Base-by-base conservation (phyloP, 495 filamentous ascomycete species). In the Pseudomonodictys pantanalensis region DNA sequence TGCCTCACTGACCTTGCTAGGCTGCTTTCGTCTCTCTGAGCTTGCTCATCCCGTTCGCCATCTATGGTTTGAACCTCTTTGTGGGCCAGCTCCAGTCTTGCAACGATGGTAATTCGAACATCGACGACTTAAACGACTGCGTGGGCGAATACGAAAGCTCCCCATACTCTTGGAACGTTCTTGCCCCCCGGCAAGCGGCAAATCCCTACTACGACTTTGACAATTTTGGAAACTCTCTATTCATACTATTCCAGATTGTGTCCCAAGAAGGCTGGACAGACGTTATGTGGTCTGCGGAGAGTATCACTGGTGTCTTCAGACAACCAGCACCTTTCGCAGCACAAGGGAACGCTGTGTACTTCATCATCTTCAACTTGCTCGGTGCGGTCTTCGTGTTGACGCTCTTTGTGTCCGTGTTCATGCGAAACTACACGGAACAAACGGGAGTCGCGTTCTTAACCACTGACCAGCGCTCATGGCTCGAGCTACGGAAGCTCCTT, bases 351-450 rank as follows among this genome's bases (percentile, higher is more conserved):
- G 92, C 88, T 1, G 62, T 97, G 22, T 97, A 96, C 80, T 96
- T 97, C 72, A 83, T 99, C 46, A 81, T 90, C 11, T 99, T 97
- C 83, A 99, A 99, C 72, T 81, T 99, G 63, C 81, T 99, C 56
- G 92, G 91, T 23, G 89, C 95, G 2, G 95, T 99, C 68, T 99
- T 99, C 77, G 90, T 99, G 48, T 78, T 99, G 73, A 99, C 95
- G 1, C 77, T 99, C 68, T 99, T 99, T 70, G 93, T 97, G 30
- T 97, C 93, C 60, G 93, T 99, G 46, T 99, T 99, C 72, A 99
- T 99, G 95, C 88, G 93, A 42, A 97, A 95, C 71, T 97, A 97
- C 76, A 97, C 93, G 2, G 93, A 99, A 75, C 91, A 97, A 72
- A 99, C 93, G 9, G 93, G 93, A 8, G 93, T 99, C 52, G 93